Evolutionary conservation across 1,284 basidiomycete genomes (phyloP), one percentile per base, ranked within the genome.

Genomic region (Fomitopsis pinicola): DNA sequence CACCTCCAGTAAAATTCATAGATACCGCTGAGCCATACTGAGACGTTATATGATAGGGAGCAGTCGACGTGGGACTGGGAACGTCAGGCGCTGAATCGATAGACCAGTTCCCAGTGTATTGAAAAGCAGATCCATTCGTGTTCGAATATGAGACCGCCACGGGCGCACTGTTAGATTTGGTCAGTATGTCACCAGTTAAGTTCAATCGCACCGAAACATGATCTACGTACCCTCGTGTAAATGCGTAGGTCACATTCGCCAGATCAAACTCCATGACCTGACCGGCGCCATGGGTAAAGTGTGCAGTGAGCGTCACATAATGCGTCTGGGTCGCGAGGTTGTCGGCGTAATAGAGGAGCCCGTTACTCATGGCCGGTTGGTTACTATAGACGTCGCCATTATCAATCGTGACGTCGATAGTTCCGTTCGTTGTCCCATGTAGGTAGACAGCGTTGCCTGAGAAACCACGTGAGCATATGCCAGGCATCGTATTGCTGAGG

Each of bases 331-430:
- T 46, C 3, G 22, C n/a, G 10, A 68, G 55, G 42, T 58, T 53
- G 2, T 63, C 63, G 17, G 57, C 45, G 12, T 61, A 58, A 57
- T 64, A 68, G 33, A 69, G 59, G 12, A 65, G 26, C 14, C 58
- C 54, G 36, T 45, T 54, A 33, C 62, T 36, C 40, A 61, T 36
- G 22, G 35, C 28, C 10, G 58, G n/a, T 28, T 60, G 36, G 44
- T 60, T 56, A 44, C 61, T 50, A 42, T 55, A 42, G 8, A 64
- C 8, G 40, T 63, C 5, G 38, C 36, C 53, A 52, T 66, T 68
- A 60, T 77, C 76, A 38, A 77, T 61, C 0, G 63, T 61, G 19
- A 75, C 63, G 45, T 73, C 64, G 59, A 72, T 75, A 5, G 59
- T 56, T 28, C 65, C 55, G 38, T 62, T 61, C 15, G 62, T 33